Conservation (phyloP, 2,329 filamentous ascomycete genomes). For the Neophaeococcomyces aloes region DNA sequence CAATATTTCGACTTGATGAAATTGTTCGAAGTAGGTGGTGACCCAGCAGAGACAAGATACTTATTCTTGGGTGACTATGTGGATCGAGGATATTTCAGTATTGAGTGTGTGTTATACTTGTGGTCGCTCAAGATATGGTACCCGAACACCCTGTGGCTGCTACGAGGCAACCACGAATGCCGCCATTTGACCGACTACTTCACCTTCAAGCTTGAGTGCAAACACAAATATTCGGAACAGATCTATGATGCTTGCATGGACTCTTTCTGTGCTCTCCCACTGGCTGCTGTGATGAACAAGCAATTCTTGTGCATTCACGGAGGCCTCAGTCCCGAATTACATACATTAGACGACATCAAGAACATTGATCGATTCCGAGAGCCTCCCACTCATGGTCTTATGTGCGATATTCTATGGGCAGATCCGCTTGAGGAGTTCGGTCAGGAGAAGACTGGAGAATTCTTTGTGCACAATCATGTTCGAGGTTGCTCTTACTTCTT, state of each 20-base stretch:
- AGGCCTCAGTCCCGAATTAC: constrained; percentile 86
- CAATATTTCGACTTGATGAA: constrained; percentile 99
- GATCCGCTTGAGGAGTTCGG: constrained; percentile 97
- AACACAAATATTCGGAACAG: constrained; percentile 96
- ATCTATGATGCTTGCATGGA: constrained; percentile 98
- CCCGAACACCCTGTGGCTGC: constrained; percentile 89
- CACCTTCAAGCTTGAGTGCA: constrained; percentile 99
- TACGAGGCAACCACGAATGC: constrained; percentile 96
- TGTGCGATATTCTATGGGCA: constrained; percentile 99
- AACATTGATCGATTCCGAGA: constrained; percentile 94
- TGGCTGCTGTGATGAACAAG: constrained; percentile 99
- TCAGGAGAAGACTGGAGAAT: constrained; percentile 96
- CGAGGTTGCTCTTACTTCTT: constrained; percentile 99
- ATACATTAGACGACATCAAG: constrained; percentile 89
- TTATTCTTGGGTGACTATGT: constrained; percentile 97
- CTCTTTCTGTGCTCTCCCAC: constrained; percentile 84
- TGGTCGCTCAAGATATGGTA: constrained; percentile 99
- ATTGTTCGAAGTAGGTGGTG: constrained; percentile 94
- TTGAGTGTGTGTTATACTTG: constrained; percentile 95
- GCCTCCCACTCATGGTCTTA: constrained; percentile 90
- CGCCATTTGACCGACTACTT: constrained; percentile 99
- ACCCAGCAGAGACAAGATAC: constrained; percentile 91
- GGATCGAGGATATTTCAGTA: constrained; percentile 96
- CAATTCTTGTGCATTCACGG: constrained; percentile 98
- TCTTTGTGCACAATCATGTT: constrained; percentile 96